Percentiles rank a stretch among this genome's conserved stretches.
Conservation (phyloP, 2,329 filamentous ascomycete species). For the Hymenoscyphus linearis region DNA sequence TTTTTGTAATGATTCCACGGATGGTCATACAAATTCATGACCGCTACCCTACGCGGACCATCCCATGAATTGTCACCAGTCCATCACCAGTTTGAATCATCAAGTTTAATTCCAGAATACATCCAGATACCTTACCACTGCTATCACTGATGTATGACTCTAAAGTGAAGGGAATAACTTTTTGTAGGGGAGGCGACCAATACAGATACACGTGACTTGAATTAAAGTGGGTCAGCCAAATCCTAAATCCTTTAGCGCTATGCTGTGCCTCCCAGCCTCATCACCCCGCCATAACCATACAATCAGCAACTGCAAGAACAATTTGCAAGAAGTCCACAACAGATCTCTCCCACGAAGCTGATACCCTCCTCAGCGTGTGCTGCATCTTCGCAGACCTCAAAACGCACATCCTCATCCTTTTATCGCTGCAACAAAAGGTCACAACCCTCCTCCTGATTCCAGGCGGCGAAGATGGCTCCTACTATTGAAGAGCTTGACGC, state of each 20-base stretch:
- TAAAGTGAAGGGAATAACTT: background rate
- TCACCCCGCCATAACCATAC: constrained; percentile 10
- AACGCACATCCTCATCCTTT: constrained; percentile 13
- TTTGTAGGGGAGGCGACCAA: background rate
- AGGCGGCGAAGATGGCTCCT: constrained; percentile 52
- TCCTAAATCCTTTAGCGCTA: too few species aligned
- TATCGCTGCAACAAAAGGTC: constrained; percentile 24
- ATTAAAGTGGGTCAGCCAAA: too few species aligned
- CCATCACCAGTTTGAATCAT: too few species aligned
- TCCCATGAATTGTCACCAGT: too few species aligned
- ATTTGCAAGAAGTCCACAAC: constrained; percentile 14
- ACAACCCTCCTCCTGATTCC: constrained; percentile 15
- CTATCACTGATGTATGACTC: background rate
- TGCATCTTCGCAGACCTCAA: constrained; percentile 16
- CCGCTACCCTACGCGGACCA: too few species aligned
- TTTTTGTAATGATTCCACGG: too few species aligned
- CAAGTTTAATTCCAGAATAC: too few species aligned
- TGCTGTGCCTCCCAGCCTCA: constrained; percentile 8
- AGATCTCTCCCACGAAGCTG: constrained; percentile 11
- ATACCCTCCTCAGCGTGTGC: constrained; percentile 24
- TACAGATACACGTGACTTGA: too few species aligned
- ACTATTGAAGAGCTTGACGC: constrained; percentile 92
- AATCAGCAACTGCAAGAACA: constrained; percentile 19
- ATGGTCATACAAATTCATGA: too few species aligned
- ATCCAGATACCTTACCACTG: background rate